Percentiles rank a stretch among this genome's conserved stretches.
Conservation (phyloP, 768 basidiomycete species). For the Boletus subcaerulescens region DNA sequence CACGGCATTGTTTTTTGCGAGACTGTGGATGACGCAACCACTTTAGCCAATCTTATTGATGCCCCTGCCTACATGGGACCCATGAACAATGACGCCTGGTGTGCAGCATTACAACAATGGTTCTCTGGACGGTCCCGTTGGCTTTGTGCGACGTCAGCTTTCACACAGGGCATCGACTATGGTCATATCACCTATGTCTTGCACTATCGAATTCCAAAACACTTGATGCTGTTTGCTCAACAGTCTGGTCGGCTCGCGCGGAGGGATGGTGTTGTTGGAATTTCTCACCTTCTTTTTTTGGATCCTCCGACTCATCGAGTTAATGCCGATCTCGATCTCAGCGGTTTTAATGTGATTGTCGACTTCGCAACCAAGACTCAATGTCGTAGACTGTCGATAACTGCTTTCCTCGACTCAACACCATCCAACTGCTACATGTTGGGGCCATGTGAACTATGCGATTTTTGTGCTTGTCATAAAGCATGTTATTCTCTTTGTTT, state of each 20-base stretch:
- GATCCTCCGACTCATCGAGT: not conserved
- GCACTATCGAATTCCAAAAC: conserved; percentile 3
- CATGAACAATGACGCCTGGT: no score
- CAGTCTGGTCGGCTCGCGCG: conserved; percentile 1
- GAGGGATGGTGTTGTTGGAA: not conserved
- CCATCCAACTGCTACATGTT: not conserved
- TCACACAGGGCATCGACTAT: conserved; percentile 5
- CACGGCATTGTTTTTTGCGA: no score
- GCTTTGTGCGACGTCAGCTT: conserved; percentile 2
- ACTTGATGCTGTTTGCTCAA: conserved; percentile 1
- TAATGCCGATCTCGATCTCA: not conserved
- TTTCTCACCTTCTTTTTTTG: conserved; percentile 1
- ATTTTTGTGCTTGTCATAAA: not conserved
- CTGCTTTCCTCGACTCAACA: not conserved
- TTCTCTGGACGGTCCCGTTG: not conserved
- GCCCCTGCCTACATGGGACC: no score
- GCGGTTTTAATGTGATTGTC: not conserved
- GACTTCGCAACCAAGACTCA: not conserved
- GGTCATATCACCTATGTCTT: not conserved
- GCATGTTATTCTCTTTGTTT: not conserved
- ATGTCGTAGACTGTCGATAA: not conserved
- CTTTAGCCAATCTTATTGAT: no score
- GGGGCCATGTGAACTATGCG: not conserved
- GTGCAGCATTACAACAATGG: no score
- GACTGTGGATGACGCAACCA: no score